phyloP scores from a whole-genome alignment of 495 filamentous ascomycete species.

The Letharia columbiana region DNA sequence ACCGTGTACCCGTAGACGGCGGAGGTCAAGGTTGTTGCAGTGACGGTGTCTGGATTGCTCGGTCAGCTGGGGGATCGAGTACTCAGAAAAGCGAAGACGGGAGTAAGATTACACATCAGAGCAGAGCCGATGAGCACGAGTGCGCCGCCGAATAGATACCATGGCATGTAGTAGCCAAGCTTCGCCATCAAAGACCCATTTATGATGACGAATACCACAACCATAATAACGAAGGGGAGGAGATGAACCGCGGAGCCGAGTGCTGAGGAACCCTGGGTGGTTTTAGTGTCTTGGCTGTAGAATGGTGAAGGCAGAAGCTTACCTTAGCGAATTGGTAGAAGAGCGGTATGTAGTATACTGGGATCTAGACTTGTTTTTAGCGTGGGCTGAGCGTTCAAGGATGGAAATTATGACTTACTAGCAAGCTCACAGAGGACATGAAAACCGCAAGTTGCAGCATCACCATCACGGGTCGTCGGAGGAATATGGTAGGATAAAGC shows the following conservation, averaged over 20 bases:
- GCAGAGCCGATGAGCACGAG: constrained; percentile 42
- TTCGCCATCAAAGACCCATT: constrained; percentile 46
- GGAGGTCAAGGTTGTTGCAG: constrained; percentile 28
- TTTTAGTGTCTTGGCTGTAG: neutral
- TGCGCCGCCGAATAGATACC: constrained; percentile 44
- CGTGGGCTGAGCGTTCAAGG: constrained; percentile 9
- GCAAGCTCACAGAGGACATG: neutral
- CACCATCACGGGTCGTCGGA: constrained; percentile 19
- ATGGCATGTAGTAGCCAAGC: constrained; percentile 49
- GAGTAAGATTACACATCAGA: constrained; percentile 32
- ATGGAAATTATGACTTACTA: neutral
- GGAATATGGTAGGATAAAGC: constrained; percentile 1
- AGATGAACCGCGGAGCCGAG: constrained; percentile 45
- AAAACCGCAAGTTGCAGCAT: neutral
- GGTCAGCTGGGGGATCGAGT: too few species aligned
- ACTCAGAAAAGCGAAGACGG: too few species aligned
- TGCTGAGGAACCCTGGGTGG: constrained; percentile 34
- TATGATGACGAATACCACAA: constrained; percentile 40
- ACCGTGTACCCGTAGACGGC: constrained; percentile 43
- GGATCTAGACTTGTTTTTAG: constrained; percentile 17
- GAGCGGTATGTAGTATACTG: constrained; percentile 6
- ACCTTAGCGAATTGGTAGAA: constrained; percentile 7
- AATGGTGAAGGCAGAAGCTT: neutral
- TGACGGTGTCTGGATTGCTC: constrained; percentile 29
- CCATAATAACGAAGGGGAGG: constrained; percentile 48